These are phyloP conservation scores for Metschnikowia cubensis DNA, from an alignment of 805 yeast species.

Conservation along the genomic window DNA sequence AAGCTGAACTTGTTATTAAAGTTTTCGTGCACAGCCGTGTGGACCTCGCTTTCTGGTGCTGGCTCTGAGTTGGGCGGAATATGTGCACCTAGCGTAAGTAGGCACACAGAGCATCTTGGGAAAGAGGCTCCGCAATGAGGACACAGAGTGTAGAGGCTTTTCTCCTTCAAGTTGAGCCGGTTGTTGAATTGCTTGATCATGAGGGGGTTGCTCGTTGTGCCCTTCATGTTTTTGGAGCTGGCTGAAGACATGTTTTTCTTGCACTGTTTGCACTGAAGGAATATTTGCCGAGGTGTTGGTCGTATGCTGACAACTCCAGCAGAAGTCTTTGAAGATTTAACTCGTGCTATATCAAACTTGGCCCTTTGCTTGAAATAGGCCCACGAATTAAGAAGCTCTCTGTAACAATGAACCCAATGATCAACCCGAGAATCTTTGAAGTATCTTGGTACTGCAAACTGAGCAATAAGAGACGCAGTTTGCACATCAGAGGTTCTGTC, in stretches of 20 bases:
- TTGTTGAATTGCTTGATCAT: slow-evolving; percentile 36
- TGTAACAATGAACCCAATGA: slow-evolving; percentile 59
- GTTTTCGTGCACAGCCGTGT: slow-evolving; percentile 7
- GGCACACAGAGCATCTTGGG: slow-evolving; percentile 88
- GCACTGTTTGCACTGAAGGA: slow-evolving; percentile 77
- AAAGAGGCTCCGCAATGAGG: slow-evolving; percentile 84
- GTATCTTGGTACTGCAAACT: slow-evolving; percentile 81
- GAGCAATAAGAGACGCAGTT: slow-evolving; percentile 77
- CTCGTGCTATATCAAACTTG: slow-evolving; percentile 75
- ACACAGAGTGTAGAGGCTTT: slow-evolving; percentile 42
- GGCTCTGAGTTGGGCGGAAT: slow-evolving; percentile 38
- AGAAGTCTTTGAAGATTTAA: slow-evolving; percentile 54
- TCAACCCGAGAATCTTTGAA: slow-evolving; percentile 70
- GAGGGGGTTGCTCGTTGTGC: slow-evolving; percentile 11
- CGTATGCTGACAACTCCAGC: slow-evolving; percentile 46
- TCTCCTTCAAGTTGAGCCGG: slow-evolving; percentile 13
- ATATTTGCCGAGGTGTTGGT: slow-evolving; percentile 68
- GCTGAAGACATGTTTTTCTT: slow-evolving; percentile 60
- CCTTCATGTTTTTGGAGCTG: slow-evolving; percentile 18
- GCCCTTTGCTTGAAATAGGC: slow-evolving; percentile 40
- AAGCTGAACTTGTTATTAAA: slow-evolving; percentile 74
- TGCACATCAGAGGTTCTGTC: slow-evolving; percentile 89
- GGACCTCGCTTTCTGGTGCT: not conserved
- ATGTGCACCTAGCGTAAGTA: slow-evolving; percentile 71
- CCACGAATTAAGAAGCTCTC: slow-evolving; percentile 18